Evolutionary conservation across 2,329 filamentous ascomycete species (phyloP).

Genomic region (Helotiales sp.): DNA sequence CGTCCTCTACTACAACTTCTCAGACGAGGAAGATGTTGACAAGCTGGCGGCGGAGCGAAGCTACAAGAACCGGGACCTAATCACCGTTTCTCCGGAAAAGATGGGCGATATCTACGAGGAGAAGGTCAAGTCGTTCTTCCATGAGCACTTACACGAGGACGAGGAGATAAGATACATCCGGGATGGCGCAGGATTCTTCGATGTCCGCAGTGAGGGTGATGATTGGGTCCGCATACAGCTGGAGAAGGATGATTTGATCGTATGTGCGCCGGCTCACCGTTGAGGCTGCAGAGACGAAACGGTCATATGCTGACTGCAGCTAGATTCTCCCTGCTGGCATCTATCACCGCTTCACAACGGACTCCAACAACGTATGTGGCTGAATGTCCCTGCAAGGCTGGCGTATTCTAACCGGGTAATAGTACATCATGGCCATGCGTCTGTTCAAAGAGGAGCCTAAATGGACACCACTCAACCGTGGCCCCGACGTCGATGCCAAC

Average conservation of each 20-base stretch:
- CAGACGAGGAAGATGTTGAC: conserved; percentile 71
- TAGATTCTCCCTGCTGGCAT: conserved; percentile 88
- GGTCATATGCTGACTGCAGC: conserved; percentile 22
- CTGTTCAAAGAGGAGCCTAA: conserved; percentile 98
- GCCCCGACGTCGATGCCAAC: conserved; percentile 77
- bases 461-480: conserved; percentile 92
- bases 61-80: conserved; percentile 95
- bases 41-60: conserved; percentile 72
- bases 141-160: conserved; percentile 96
- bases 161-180: conserved; percentile 97
- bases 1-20: conserved; percentile 76
- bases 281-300: neutral
- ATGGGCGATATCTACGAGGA: conserved; percentile 90
- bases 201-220: conserved; percentile 82
- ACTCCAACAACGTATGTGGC: conserved; percentile 80
- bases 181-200: conserved; percentile 88
- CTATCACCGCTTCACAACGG: conserved; percentile 96
- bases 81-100: conserved; percentile 82
- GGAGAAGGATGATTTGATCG: conserved; percentile 84
- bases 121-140: conserved; percentile 92
- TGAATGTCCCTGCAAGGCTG: neutral
- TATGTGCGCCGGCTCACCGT: conserved; percentile 26
- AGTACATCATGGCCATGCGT: conserved; percentile 96
- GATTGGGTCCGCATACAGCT: conserved; percentile 88
- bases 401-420: conserved; percentile 13